These are phyloP conservation scores for Trichoderma sp. DNA, from an alignment of 2,329 filamentous ascomycete genomes.

Conservation along the genomic window DNA sequence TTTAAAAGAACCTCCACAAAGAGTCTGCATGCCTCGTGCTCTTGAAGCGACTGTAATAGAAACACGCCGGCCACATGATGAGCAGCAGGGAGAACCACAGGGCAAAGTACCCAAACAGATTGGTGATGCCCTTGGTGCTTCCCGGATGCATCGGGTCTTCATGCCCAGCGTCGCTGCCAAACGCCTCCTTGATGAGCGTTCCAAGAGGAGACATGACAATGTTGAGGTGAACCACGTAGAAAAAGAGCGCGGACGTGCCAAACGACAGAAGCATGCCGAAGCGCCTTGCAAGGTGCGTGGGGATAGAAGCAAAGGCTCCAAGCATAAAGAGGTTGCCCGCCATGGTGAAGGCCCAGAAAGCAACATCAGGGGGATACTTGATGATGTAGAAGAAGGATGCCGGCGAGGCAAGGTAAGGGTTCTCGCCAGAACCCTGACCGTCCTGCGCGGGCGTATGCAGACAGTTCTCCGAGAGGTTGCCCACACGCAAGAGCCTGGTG, in stretches of 20 bases:
- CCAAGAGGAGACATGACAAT: conserved; percentile 36
- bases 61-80: conserved; percentile 47
- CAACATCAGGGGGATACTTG: conserved; percentile 53
- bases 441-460: conserved; percentile 45
- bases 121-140: conserved; percentile 42
- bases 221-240: conserved; percentile 47
- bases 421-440: conserved; percentile 35
- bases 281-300: conserved; percentile 36
- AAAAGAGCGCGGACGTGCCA: conserved; percentile 52
- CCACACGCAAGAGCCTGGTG: conserved; percentile 46
- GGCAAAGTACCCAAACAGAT: conserved; percentile 42
- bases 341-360: conserved; percentile 49
- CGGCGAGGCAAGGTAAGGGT: conserved; percentile 47
- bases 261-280: conserved; percentile 46
- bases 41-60: conserved; percentile 49
- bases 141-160: conserved; percentile 35
- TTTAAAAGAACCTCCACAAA: conserved; percentile 51
- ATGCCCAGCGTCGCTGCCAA: conserved; percentile 42
- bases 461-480: conserved; percentile 50
- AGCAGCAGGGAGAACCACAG: conserved; percentile 43
- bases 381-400: conserved; percentile 51
- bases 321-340: conserved; percentile 46
- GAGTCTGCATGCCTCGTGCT: conserved; percentile 46
- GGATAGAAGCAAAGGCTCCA: conserved; percentile 42
- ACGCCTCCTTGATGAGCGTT: conserved; percentile 34